A percentile compares a stretch with the other conserved stretches of the same genome.
Conservation (phyloP, 169 alveolate species). For the Plasmodium ovale region DNA sequence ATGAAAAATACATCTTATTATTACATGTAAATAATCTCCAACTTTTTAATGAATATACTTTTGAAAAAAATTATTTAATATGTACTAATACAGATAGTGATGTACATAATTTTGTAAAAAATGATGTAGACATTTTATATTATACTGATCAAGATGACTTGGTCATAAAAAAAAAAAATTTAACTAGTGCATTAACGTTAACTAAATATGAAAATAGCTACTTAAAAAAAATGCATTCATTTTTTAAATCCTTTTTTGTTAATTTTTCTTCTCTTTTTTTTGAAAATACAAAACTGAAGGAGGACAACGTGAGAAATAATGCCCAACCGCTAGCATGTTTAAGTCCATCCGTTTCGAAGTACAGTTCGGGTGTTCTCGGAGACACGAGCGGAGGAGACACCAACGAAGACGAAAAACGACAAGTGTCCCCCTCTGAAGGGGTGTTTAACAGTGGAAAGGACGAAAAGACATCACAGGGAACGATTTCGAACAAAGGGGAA, state of each 20-base stretch:
- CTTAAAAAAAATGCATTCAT: constrained; percentile 32
- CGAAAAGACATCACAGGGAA: neutral
- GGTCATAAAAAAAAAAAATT: constrained; percentile 35
- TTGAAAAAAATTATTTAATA: constrained; percentile 52
- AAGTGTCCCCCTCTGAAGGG: neutral
- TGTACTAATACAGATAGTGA: constrained; percentile 55
- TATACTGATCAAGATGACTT: constrained; percentile 44
- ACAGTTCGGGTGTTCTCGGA: too few relatives aligned
- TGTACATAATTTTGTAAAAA: constrained; percentile 43
- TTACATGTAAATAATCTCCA: constrained; percentile 62
- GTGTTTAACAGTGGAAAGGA: neutral
- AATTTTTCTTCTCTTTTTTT: constrained; percentile 47
- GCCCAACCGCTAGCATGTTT: neutral
- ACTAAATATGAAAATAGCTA: constrained; percentile 71
- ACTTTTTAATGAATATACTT: constrained; percentile 43
- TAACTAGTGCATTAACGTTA: constrained; percentile 35
- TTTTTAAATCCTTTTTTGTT: constrained; percentile 50
- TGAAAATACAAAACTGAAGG: constrained; percentile 30
- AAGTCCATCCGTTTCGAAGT: neutral
- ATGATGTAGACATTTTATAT: constrained; percentile 37
- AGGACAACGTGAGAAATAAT: neutral
- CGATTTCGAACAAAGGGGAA: neutral
- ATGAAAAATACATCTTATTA: constrained; percentile 46
- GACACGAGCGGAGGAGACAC: neutral
- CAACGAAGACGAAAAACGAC: neutral